Evolutionary conservation across 768 basidiomycete genomes (phyloP), one percentile per base, ranked within the genome.

Genomic region (Termitomyces bulborhizus): DNA sequence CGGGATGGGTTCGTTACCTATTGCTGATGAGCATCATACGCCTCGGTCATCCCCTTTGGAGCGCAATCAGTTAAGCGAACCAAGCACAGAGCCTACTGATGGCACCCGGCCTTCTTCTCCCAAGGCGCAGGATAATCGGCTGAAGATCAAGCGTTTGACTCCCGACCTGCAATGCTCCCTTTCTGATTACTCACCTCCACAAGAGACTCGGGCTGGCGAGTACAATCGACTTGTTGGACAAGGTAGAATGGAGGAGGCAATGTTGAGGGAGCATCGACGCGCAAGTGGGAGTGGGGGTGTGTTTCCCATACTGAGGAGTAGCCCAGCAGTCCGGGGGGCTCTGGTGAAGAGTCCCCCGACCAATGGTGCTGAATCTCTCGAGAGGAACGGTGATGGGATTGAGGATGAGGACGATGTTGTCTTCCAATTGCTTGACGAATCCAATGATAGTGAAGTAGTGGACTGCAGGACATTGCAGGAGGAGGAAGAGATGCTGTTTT

Each of bases 221-320:
- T 71, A 66, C 48, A 54, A 65, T 6, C 62, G 73, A 53, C 66
- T 73, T 13, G 61, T 63, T 9, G 65, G 61, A 56, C 69, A 72
- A 55, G 74, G 72, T 2, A 64, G 73, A 46, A 47, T 54, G 48
- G 63, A 68, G 15, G 74, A 76, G 57, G 73, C 73, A 3, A 37
- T 71, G 16, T 60, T 63, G 43, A 66, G 73, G 32, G 73, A 73
- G 58, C 56, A 64, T 53, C 59, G 63, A 39, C 70, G 73, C 15
- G 71, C 68, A 4, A 73, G 71, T 53, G 60, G 61, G 27, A 60
- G 58, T 18, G 51, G 60, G 12, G 37, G 53, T 6, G 49, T 52
- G 8, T 64, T 60, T 36, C 58, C 60, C 12, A 46, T 27, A 31
- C 21, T 56, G 43, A 51, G 39, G 41, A 47, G 45, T 46, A 27